Evolutionary conservation across 192 early-diverging fungal species (phyloP), one percentile per base, ranked within the genome.

Genomic region (Thamnidium elegans): DNA sequence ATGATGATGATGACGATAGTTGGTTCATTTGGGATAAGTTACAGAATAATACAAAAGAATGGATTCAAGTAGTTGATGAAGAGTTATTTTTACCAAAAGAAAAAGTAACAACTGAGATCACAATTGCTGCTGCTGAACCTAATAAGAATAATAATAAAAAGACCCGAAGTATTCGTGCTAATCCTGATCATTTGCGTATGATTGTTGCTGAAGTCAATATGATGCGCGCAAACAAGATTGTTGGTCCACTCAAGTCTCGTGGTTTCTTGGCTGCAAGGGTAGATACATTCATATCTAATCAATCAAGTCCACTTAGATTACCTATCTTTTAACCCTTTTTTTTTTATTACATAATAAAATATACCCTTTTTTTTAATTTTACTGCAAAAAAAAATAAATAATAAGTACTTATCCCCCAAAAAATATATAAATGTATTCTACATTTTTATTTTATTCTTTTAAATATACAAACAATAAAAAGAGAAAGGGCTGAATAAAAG

Each of bases 171-270:
- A 65, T 71, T 20, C 70, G 80, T 51, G 68, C 72, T 54, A 82
- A 82, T 63, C 43, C 78, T 9, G 75, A 62, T 68, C 75, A 82
- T 63, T 63, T 82, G 26, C 69, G 80, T 10, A 82, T 82, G 80
- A 79, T 82, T 65, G 77, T 76, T 17, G 72, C 80, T 30, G 80
- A 82, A 67, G 56, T 82, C 52, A 79, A 78, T 55, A 82, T 82
- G 80, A 82, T 82, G 64, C 75, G 80, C 5, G 54, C 78, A 15
- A 64, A 78, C 43, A 82, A 82, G 50, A 69, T 82, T 46, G 68
- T 82, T 1, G 70, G 75, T 43, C 80, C 80, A 9, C 50, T 82
- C 6, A 73, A 69, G 47, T 75, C 78, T 26, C 65, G 80, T 34
- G 68, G 69, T 8, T 75, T 68, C 46, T 68, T 82, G 4, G 72